Base-by-base conservation (phyloP, 2,329 filamentous ascomycete species). In the Scedosporium dehoogii region DNA sequence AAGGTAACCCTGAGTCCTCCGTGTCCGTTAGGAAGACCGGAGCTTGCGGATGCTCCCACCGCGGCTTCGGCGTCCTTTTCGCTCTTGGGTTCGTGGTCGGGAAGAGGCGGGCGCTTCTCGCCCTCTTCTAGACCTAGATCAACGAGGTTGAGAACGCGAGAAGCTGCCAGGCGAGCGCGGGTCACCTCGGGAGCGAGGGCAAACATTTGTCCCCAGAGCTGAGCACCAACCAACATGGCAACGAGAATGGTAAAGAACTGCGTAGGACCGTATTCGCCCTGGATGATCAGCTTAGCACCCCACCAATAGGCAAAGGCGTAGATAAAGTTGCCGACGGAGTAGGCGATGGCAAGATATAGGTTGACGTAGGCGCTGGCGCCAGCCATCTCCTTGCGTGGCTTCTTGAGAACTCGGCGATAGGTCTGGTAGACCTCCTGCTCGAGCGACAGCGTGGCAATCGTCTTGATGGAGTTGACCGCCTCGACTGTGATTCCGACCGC, bases 241-340 rank as follows among this genome's bases (percentile, higher is more conserved):
- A 89, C 80, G 3, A 91, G 78, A 6, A 92, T 86, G 67, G 90
- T 88, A 71, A 92, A 86, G 74, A 91, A 92, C n/a, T 88, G 81
- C 38, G 85, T 83, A 53, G 82, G 82, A 2, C 75, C 78, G 66
- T 88, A 88, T 62, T 83, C 75, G 4, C 88, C 88, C 51, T 81
- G 78, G 60, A 86, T 81, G 64, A 92, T 89, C 65, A 85, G 84
- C 67, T 84, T 87, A 0, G 88, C 81, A 3, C 89, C 89, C 88
- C 89, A 92, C 87, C 88, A 92, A 73, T 91, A 92, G 0, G 88
- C 86, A 61, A 92, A 81, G 0, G 88, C 86, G 68, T 91, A 90
- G 27, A 91, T 83, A 59, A 89, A 79, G 68, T 87, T 88, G 21
- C 85, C 82, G 9, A 82, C 76, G 65, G 80, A 82, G 69, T 85